These are phyloP conservation scores for Clarireedia sp. DNA, from an alignment of 2,329 filamentous ascomycete genomes.

Conservation along the genomic window DNA sequence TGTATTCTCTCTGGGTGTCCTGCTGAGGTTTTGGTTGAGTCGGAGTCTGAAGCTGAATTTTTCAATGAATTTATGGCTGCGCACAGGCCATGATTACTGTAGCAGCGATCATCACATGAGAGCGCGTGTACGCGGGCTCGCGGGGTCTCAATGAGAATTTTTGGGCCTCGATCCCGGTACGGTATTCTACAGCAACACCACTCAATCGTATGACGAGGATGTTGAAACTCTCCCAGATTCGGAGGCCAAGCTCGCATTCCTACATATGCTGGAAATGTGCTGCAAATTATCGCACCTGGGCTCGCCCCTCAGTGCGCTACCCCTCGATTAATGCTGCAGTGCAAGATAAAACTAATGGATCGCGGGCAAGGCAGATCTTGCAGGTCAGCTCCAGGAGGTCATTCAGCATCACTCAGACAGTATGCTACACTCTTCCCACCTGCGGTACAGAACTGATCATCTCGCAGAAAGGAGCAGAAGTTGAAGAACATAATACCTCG, in stretches of 20 bases:
- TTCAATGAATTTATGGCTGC: no score
- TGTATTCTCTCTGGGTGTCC: no score
- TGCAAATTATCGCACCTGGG: constrained; percentile 10
- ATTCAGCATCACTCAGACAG: neutral
- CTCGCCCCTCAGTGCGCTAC: neutral
- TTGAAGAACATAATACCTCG: neutral
- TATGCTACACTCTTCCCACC: neutral
- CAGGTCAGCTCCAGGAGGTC: neutral
- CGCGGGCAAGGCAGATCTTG: neutral
- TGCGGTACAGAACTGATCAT: neutral
- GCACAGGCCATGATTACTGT: no score
- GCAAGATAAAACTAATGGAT: neutral
- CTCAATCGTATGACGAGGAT: constrained; percentile 13
- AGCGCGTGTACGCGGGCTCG: no score
- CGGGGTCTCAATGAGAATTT: neutral
- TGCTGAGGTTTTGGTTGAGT: no score
- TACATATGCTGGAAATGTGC: constrained; percentile 25
- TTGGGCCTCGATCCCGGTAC: neutral
- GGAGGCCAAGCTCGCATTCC: constrained; percentile 9
- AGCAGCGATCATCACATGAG: no score
- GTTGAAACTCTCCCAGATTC: constrained; percentile 15
- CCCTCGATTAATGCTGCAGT: neutral
- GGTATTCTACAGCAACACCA: neutral
- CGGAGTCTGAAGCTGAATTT: no score
- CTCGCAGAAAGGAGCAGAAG: neutral